Evolutionary conservation across 148 eudicot species (phyloP).

Genomic region (Chenopodium suecicum): DNA sequence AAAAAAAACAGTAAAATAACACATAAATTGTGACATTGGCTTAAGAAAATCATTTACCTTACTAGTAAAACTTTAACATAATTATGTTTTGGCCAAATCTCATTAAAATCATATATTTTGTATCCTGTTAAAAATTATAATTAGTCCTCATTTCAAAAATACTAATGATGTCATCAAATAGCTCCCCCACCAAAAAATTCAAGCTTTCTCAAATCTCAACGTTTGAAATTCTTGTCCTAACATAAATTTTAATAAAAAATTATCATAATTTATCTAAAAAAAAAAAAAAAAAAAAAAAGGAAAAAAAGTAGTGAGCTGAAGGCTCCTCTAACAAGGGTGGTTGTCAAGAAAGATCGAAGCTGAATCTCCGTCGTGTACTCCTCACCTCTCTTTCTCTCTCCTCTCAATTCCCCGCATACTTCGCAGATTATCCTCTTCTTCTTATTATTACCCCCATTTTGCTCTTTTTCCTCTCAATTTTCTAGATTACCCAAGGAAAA

Average conservation of each 20-base stretch:
- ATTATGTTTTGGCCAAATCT: too few species aligned
- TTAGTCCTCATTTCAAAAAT: too few species aligned
- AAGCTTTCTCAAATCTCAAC: background rate
- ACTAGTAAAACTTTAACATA: too few species aligned
- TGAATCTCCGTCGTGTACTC: slow-evolving; percentile 24
- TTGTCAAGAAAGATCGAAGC: background rate
- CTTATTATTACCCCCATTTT: background rate
- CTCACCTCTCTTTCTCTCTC: slow-evolving; percentile 20
- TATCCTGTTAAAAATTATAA: too few species aligned
- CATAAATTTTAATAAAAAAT: too few species aligned
- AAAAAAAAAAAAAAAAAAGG: too few species aligned
- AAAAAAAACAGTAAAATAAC: background rate
- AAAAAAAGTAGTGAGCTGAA: background rate
- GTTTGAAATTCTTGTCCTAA: background rate
- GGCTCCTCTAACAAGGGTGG: background rate
- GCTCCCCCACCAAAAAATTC: background rate
- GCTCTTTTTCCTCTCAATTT: background rate
- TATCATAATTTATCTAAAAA: too few species aligned
- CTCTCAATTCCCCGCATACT: slow-evolving; percentile 4
- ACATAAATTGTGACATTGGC: too few species aligned
- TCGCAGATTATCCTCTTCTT: background rate
- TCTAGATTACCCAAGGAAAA: background rate
- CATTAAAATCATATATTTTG: too few species aligned
- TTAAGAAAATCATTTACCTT: too few species aligned
- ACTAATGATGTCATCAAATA: too few species aligned